Evolutionary conservation across 345 rosid species (phyloP), one percentile per base, ranked within the genome.

Genomic region (Acer saccharum): DNA sequence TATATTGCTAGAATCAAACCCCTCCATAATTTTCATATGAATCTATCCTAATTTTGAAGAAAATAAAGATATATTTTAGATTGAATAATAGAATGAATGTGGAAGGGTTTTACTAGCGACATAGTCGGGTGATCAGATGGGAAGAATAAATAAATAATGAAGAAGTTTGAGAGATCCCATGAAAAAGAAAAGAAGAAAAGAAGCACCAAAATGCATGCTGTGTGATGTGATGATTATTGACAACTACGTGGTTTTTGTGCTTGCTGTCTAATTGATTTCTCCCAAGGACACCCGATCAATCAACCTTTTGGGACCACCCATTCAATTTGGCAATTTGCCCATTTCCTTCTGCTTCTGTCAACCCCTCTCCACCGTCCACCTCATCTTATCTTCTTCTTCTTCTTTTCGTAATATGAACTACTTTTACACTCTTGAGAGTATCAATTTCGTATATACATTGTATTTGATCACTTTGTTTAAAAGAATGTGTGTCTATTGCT

Each of bases 291-390:
- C 20, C 25, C 3, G 14, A 7, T 29, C 65, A 39, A 35, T n/a
- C 25, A 3, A 11, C 1, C 17, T 10, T 5, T 32, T 29, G 67
- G 76, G 55, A 57, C 79, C 81, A 70, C 61, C 20, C 1, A 17
- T 14, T 52, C 62, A 48, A 12, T 18, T 77, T 48, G 58, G 21
- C 10, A 43, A 35, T 35, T 35, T 35, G 39, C 39, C 58, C 71
- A 21, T 7, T 61, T 20, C 35, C 1, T 6, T 65, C 50, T 17
- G 32, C 6, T 4, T 35, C 39, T 43, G 9, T 48, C 69, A 16
- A 17, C 58, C 13, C 18, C 20, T 72, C 35, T 65, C 76, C 6
- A 54, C 71, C 71, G 78, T 77, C 79, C 85, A 79, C 71, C 79
- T 48, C 79, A 69, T 73, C 52, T 75, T 64, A 76, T 21, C 2